A percentile compares a stretch with the other conserved stretches of the same genome.
These are phyloP conservation scores for Backusella australiensis DNA, from an alignment of 192 early-diverging fungal genomes.

Conservation along the genomic window DNA sequence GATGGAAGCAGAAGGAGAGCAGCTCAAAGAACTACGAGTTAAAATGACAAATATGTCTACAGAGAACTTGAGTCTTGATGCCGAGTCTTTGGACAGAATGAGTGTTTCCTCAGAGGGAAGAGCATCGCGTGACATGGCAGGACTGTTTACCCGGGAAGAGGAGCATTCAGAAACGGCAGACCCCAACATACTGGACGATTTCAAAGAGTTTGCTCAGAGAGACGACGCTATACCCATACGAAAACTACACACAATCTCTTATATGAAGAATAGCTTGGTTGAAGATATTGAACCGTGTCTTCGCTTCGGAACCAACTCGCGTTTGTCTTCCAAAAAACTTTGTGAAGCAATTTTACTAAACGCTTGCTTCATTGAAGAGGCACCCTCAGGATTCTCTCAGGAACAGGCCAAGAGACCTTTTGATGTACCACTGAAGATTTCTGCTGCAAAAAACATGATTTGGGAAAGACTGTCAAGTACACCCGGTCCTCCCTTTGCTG, in stretches of 20 bases:
- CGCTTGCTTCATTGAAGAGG: slow-evolving; percentile 86
- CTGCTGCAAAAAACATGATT: slow-evolving; percentile 46
- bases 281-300: slow-evolving; percentile 94
- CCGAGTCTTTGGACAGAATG: slow-evolving; percentile 75
- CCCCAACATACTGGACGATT: slow-evolving; percentile 76
- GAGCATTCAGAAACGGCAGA: slow-evolving; percentile 52
- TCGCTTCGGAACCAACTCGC: slow-evolving; percentile 86
- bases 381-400: slow-evolving; percentile 47
- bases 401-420: slow-evolving; percentile 39
- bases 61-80: slow-evolving; percentile 4
- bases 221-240: slow-evolving; percentile 61
- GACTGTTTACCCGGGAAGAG: slow-evolving; percentile 7
- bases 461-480: slow-evolving; percentile 49
- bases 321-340: slow-evolving; percentile 84
- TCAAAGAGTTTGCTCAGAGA: slow-evolving; percentile 78
- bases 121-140: slow-evolving; percentile 25
- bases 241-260: slow-evolving; percentile 76
- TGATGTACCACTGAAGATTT: slow-evolving; percentile 47
- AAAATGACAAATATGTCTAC: slow-evolving; percentile 72
- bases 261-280: slow-evolving; percentile 82
- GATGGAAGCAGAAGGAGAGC: slow-evolving; percentile 73
- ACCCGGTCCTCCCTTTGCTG: slow-evolving; percentile 28
- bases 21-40: slow-evolving; percentile 80
- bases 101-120: slow-evolving; percentile 70
- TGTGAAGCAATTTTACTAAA: slow-evolving; percentile 84